These are phyloP conservation scores for Phylloporus sp. DNA, from an alignment of 768 basidiomycete genomes.

Conservation along the genomic window DNA sequence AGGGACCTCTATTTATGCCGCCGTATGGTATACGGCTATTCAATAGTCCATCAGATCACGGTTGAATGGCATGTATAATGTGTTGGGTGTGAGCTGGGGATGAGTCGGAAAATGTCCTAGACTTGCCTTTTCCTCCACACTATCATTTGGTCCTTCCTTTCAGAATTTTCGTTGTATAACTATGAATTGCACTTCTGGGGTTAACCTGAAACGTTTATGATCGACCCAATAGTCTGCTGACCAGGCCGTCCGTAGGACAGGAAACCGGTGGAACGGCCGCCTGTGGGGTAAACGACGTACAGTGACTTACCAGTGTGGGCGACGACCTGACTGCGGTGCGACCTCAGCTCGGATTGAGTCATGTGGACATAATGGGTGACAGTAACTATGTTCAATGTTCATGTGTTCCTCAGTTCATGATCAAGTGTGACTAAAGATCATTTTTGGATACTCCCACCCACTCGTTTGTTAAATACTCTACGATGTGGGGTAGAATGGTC, in stretches of 20 bases:
- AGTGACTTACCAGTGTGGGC: background rate
- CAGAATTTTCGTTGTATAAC: background rate
- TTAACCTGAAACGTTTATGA: background rate
- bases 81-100: background rate
- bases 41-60: background rate
- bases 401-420: too few relatives aligned
- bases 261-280: too few relatives aligned
- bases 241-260: background rate
- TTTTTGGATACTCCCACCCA: conserved; percentile 70
- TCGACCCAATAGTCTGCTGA: background rate
- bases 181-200: background rate
- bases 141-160: background rate
- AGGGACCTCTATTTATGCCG: background rate
- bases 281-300: background rate
- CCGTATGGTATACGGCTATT: background rate
- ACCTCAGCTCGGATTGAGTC: background rate
- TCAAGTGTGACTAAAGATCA: conserved; percentile 35
- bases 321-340: background rate
- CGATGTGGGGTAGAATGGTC: conserved; percentile 47
- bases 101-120: background rate
- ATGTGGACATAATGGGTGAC: background rate
- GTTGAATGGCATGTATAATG: background rate
- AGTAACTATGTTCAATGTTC: background rate
- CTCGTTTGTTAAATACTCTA: conserved; percentile 51
- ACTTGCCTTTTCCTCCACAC: background rate